Percentiles rank a stretch among this genome's conserved stretches.
Conservation (phyloP, 148 eudicot species). For the Rhododendron williamsianum region DNA sequence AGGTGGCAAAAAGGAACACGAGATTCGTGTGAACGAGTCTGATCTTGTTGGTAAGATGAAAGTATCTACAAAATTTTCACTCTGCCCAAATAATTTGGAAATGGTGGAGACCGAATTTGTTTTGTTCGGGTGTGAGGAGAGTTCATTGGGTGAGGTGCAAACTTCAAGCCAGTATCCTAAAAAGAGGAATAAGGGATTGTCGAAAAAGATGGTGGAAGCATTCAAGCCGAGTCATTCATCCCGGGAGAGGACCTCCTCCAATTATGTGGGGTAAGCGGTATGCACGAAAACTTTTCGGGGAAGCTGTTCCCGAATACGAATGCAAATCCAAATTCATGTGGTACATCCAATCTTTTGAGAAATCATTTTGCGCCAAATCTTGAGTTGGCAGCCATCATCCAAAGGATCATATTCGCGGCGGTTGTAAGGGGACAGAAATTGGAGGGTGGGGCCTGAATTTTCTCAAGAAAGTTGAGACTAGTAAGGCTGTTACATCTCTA, state of each 20-base stretch:
- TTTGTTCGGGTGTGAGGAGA: conserved; percentile 42
- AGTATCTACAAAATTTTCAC: conserved; percentile 50
- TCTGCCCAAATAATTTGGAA: conserved; percentile 37
- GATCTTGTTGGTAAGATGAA: conserved; percentile 69
- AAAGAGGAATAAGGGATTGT: conserved; percentile 43
- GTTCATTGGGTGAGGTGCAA: conserved; percentile 27
- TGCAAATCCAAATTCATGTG: conserved; percentile 2
- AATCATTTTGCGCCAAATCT: conserved; percentile 41
- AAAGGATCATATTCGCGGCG: conserved; percentile 31
- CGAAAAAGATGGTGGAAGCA: conserved; percentile 52
- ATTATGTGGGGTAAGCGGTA: conserved; percentile 25
- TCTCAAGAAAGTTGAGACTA: conserved; percentile 45
- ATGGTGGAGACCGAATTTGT: conserved; percentile 66
- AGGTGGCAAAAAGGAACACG: conserved; percentile 27
- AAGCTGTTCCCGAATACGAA: conserved; percentile 23
- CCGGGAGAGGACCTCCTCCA: conserved; percentile 36
- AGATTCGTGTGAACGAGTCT: conserved; percentile 21
- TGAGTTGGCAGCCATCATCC: conserved; percentile 77
- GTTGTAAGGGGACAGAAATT: conserved; percentile 22
- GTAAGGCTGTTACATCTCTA: conserved; percentile 16
- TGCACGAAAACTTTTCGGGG: conserved; percentile 27
- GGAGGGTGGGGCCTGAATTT: conserved; percentile 93
- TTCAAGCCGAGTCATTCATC: conserved; percentile 41
- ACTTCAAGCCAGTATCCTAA: conserved; percentile 21
- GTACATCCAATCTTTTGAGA: conserved; percentile 19